Base-by-base conservation (phyloP, 169 alveolate species). In the Eimeria tenella region DNA sequence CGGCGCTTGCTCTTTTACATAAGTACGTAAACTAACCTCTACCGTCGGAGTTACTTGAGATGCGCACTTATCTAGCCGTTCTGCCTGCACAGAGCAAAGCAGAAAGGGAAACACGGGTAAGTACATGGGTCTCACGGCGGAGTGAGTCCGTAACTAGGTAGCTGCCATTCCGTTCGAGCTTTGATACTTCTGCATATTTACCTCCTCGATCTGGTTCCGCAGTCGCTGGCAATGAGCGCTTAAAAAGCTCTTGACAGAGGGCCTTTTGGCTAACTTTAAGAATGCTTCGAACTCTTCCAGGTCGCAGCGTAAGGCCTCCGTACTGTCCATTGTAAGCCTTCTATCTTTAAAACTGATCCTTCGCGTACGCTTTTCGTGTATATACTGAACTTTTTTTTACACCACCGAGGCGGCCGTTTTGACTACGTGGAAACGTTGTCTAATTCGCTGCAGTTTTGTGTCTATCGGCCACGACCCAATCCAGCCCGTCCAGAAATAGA, bases 261-360 rank as follows among this genome's bases (percentile, higher is more conserved):
- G 81, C 63, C 91, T 25, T n/a, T 13, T 84, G 42, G 91, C 65
- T 31, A 49, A 6, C 23, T 58, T 84, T 49, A 84, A 5, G 55
- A 84, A 62, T 23, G 91, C 58, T 17, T 58, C 91, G 23, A 84
- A 79, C 52, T 84, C 91, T 62, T 84, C 79, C 91, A 84, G 52
- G 77, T 84, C 91, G 79, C 60, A 23, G 23, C 91, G 91, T 23
- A 84, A 56, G 13, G 50, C 81, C 79, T 15, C 52, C 9, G 42
- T 6, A 53, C 53, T n/a, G 42, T 84, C 91, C 91, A 84, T 84
- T 84, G 86, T 52, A 75, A 6, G 65, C 21, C 52, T 31, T 17
- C 42, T 75, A 62, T 19, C 62, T 31, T 31, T 31, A 31, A 31
- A 31, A 31, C 42, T 31, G 42, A 31, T 31, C 42, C 42, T 2